A percentile compares a stretch with the other conserved stretches of the same genome.
phyloP scores from a whole-genome alignment of 805 yeast species.

The Lipomyces anomalus region DNA sequence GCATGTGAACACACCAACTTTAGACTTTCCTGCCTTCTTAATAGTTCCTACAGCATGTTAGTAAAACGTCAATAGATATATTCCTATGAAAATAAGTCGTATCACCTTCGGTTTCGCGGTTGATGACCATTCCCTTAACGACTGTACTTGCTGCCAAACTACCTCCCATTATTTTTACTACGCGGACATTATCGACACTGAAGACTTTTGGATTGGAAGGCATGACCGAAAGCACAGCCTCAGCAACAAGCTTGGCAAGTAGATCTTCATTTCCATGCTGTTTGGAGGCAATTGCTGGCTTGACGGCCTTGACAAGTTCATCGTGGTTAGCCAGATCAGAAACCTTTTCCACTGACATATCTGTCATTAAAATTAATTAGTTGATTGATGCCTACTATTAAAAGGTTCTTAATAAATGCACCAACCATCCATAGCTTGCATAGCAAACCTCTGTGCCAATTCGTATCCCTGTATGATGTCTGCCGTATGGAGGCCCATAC shows the following conservation, averaged over 20 bases:
- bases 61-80: neutral
- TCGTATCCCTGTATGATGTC: constrained; percentile 92
- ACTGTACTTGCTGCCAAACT: constrained; percentile 68
- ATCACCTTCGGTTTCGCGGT: constrained; percentile 77
- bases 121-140: constrained; percentile 96
- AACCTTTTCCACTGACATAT: constrained; percentile 54
- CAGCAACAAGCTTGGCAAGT: constrained; percentile 70
- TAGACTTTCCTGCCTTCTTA: constrained; percentile 61
- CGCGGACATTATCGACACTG: constrained; percentile 90
- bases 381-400: neutral
- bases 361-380: constrained; percentile 1
- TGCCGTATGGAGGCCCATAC: constrained; percentile 81
- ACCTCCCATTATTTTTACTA: constrained; percentile 94
- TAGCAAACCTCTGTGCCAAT: constrained; percentile 72
- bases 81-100: neutral
- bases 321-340: constrained; percentile 49
- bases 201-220: constrained; percentile 63
- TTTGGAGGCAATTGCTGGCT: constrained; percentile 87
- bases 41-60: constrained; percentile 49
- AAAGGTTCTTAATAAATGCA: neutral
- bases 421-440: constrained; percentile 38
- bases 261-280: constrained; percentile 84
- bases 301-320: constrained; percentile 65
- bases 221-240: constrained; percentile 72
- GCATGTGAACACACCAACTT: constrained; percentile 88